These are phyloP conservation scores for Epicoccum sorghinum DNA, from an alignment of 2,329 filamentous ascomycete species.

Conservation along the genomic window DNA sequence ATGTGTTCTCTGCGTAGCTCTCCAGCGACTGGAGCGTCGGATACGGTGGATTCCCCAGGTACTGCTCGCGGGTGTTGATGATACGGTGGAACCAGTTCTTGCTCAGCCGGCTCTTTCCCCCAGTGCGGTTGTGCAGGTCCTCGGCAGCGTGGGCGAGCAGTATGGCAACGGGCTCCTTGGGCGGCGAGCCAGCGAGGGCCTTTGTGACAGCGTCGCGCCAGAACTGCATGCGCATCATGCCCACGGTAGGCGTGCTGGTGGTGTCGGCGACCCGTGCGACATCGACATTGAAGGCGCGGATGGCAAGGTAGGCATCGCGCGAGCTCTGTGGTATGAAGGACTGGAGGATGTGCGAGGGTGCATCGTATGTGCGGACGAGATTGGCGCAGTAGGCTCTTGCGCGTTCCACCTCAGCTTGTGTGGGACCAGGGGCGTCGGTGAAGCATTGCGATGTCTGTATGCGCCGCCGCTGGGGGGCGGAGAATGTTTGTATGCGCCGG, in stretches of 20 bases:
- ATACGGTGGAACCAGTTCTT: constrained; percentile 68
- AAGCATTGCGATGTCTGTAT: constrained; percentile 34
- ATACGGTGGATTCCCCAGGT: constrained; percentile 84
- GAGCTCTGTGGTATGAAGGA: constrained; percentile 79
- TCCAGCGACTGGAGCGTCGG: constrained; percentile 75
- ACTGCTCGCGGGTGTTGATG: constrained; percentile 79
- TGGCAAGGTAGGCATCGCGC: constrained; percentile 83
- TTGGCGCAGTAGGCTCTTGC: constrained; percentile 65
- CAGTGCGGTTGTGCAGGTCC: constrained; percentile 57
- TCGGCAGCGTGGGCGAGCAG: constrained; percentile 76
- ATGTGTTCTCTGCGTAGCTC: constrained; percentile 91
- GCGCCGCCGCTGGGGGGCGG: constrained; percentile 19
- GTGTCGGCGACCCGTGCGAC: constrained; percentile 88
- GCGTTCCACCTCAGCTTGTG: constrained; percentile 58
- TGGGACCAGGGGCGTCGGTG: constrained; percentile 27
- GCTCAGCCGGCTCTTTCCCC: constrained; percentile 58
- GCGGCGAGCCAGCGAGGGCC: constrained; percentile 77
- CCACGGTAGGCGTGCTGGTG: constrained; percentile 85
- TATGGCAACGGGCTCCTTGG: constrained; percentile 89
- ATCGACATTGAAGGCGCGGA: constrained; percentile 92
- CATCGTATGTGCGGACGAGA: constrained; percentile 80
- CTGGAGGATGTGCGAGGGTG: constrained; percentile 83
- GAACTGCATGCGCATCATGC: constrained; percentile 89
- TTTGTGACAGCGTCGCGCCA: constrained; percentile 86
- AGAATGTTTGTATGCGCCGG: constrained; percentile 20